phyloP scores from a whole-genome alignment of 2,329 filamentous ascomycete species.

The Alternaria solani region DNA sequence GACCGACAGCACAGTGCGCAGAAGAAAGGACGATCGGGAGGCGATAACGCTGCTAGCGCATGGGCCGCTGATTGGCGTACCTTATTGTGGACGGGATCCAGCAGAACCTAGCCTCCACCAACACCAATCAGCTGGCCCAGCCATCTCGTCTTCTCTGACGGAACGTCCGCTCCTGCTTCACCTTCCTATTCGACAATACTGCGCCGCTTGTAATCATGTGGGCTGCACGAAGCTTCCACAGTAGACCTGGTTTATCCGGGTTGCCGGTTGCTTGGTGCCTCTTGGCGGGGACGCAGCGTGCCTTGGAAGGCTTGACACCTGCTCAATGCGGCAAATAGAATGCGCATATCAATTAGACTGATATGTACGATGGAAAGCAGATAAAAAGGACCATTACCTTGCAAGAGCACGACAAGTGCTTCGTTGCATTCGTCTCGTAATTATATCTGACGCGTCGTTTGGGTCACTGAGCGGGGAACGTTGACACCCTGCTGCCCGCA shows the following conservation, averaged over 20 bases:
- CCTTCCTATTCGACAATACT: slow-evolving; percentile 37
- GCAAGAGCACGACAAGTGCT: slow-evolving; percentile 11
- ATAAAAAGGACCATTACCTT: slow-evolving; percentile 25
- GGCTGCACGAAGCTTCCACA: slow-evolving; percentile 23
- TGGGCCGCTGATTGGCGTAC: background rate
- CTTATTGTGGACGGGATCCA: background rate
- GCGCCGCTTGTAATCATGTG: slow-evolving; percentile 23
- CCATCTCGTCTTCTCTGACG: background rate
- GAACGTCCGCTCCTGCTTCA: slow-evolving; percentile 5
- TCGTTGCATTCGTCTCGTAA: slow-evolving; percentile 25
- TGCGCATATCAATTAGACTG: slow-evolving; percentile 31
- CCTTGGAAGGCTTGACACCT: slow-evolving; percentile 43
- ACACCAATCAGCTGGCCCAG: background rate
- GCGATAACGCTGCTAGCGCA: background rate
- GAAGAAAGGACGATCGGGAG: background rate
- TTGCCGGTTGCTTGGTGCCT: slow-evolving; percentile 37
- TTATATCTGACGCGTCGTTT: slow-evolving; percentile 26
- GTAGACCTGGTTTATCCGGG: slow-evolving; percentile 40
- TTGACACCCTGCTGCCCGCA: background rate
- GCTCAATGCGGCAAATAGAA: slow-evolving; percentile 45
- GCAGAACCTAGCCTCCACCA: background rate
- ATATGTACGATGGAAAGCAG: slow-evolving; percentile 29
- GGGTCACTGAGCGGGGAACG: slow-evolving; percentile 9
- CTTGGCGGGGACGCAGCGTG: slow-evolving; percentile 41
- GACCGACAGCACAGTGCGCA: background rate